Conservation (phyloP, 768 basidiomycete genomes). For the Boletus fagicola region DNA sequence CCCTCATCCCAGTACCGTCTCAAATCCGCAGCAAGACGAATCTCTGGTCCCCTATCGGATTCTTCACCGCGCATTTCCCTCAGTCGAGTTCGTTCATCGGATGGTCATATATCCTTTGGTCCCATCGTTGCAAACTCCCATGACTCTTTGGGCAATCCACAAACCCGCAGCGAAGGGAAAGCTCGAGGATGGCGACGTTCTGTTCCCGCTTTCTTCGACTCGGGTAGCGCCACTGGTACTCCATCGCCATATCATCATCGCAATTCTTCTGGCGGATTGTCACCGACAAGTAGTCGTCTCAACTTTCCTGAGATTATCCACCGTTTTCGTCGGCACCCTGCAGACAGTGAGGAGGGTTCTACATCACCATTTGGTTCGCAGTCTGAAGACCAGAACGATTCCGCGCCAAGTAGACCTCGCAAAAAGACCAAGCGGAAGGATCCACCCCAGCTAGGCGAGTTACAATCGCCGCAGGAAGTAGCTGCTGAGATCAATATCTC, state of each 20-base stretch:
- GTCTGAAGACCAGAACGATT: conserved; percentile 40
- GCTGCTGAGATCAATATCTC: conserved; percentile 9
- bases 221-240: conserved; percentile 36
- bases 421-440: conserved; percentile 15
- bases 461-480: conserved; percentile 18
- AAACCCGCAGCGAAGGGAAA: conserved; percentile 42
- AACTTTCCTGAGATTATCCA: conserved; percentile 39
- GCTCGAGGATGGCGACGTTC: conserved; percentile 28
- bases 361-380: conserved; percentile 47
- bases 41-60: conserved; percentile 37
- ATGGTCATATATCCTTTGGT: conserved; percentile 58
- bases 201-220: conserved; percentile 29
- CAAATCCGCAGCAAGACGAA: conserved; percentile 16
- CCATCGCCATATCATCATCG: conserved; percentile 33
- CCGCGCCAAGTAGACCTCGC: conserved; percentile 18
- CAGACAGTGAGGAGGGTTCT: conserved; percentile 47
- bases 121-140: conserved; percentile 48
- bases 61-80: conserved; percentile 41
- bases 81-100: conserved; percentile 39
- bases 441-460: conserved; percentile 27
- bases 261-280: conserved; percentile 33
- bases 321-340: conserved; percentile 34
- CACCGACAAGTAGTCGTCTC: conserved; percentile 45
- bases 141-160: conserved; percentile 48
- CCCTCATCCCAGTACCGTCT: conserved; percentile 10